Conservation (phyloP, 2,329 filamentous ascomycete species). For the Daldinia sp. region DNA sequence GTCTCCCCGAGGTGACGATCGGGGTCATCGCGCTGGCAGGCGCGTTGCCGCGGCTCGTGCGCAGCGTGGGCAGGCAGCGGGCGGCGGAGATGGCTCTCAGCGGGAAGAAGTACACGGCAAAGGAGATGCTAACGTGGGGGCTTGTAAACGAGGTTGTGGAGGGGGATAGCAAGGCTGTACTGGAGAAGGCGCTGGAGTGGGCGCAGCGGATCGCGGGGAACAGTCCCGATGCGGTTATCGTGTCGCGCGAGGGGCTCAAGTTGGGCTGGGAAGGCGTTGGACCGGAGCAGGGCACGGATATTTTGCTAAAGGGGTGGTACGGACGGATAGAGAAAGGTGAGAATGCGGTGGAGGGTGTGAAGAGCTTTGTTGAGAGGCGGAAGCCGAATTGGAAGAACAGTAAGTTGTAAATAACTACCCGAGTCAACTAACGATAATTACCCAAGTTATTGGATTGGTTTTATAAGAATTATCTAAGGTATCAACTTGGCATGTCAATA, state of each 20-base stretch:
- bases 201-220: slow-evolving; percentile 72
- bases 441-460: neutral
- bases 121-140: slow-evolving; percentile 73
- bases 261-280: slow-evolving; percentile 78
- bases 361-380: slow-evolving; percentile 82
- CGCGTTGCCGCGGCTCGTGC: slow-evolving; percentile 73
- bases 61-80: slow-evolving; percentile 74
- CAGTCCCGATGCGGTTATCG: slow-evolving; percentile 81
- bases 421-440: neutral
- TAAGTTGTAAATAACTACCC: slow-evolving; percentile 61
- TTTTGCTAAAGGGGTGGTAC: slow-evolving; percentile 70
- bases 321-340: slow-evolving; percentile 71
- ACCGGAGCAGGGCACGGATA: slow-evolving; percentile 70
- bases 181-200: slow-evolving; percentile 70
- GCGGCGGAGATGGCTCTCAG: slow-evolving; percentile 78
- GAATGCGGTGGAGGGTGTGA: slow-evolving; percentile 80
- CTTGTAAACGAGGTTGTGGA: slow-evolving; percentile 75
- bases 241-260: slow-evolving; percentile 77
- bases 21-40: slow-evolving; percentile 80
- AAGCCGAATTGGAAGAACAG: slow-evolving; percentile 75
- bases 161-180: slow-evolving; percentile 53
- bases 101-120: slow-evolving; percentile 69
- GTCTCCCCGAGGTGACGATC: slow-evolving; percentile 76
- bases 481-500: neutral
- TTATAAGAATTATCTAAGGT: neutral